Evolutionary conservation across 805 yeast species (phyloP), one percentile per base, ranked within the genome.

Genomic region (Yarrowia keelungensis): DNA sequence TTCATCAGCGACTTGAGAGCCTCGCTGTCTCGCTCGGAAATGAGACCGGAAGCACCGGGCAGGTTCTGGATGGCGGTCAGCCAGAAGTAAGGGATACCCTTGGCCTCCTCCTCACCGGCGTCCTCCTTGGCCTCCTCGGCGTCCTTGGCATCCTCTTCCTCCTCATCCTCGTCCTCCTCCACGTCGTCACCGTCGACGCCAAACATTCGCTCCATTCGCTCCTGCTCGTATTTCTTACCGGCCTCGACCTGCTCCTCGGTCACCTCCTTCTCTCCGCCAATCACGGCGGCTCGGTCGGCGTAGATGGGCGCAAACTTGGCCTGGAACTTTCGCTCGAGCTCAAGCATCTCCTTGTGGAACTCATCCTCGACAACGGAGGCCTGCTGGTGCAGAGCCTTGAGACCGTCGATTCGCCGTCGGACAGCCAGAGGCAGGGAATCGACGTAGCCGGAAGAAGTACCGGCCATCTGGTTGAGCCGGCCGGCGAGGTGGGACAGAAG

Each of bases 61-160:
- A 95, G 82, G 80, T 93, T 95, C 78, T 90, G 94, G 79, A 95
- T 82, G 7, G 98, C 97, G 19, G 98, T 95, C 75, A 94, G 84
- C 99, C 99, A 95, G 83, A 95, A 95, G 61, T 90, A 87, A 69
- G 99, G 98, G 73, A 95, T 86, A 72, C 99, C 99, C 71, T 82
- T 83, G 62, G 82, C 79, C 22, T 79, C 81, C 68, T 45, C 10
- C 43, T 36, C 16, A 8, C 39, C 58, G 8, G 38, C 35, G 8
- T 12, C 59, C 36, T 77, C 61, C 41, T 79, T 84, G n/a, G 79
- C 85, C 5, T 78, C 84, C 11, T 79, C 84, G 1, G 78, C 83
- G 5, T 78, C 82, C 19, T 79, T 84, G 8, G 77, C 82, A 11
- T 78, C 83, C 10, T 77, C 81, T 3, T 79, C 83, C 11, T 79